phyloP scores from a whole-genome alignment of 768 basidiomycete genomes.

The Suillus ampliporus region DNA sequence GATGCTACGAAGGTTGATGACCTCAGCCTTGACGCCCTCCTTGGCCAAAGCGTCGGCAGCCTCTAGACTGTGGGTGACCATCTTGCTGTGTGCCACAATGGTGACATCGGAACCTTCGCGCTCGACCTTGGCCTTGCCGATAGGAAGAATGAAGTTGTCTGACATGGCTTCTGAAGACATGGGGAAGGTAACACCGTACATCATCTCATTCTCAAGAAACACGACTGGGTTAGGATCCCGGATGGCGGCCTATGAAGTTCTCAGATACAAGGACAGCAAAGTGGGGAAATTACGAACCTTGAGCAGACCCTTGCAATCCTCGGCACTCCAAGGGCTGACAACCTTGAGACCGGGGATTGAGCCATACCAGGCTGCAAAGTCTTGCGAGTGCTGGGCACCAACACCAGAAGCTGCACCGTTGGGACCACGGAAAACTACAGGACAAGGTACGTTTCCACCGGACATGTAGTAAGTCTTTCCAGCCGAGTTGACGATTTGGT shows the following conservation, averaged over 20 bases:
- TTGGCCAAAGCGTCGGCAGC: constrained; percentile 93
- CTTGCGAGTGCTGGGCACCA: constrained; percentile 96
- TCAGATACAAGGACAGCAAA: constrained; percentile 3
- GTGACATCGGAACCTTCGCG: constrained; percentile 92
- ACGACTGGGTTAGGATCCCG: constrained; percentile 98
- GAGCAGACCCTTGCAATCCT: constrained; percentile 97
- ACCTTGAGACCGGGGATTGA: constrained; percentile 96
- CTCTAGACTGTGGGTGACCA: constrained; percentile 95
- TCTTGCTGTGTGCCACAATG: constrained; percentile 96
- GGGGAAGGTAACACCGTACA: constrained; percentile 97
- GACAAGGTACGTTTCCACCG: constrained; percentile 97
- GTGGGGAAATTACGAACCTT: constrained; percentile 62
- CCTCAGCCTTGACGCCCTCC: constrained; percentile 97
- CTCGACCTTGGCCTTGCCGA: constrained; percentile 98
- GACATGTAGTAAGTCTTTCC: constrained; percentile 99
- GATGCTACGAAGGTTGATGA: constrained; percentile 95
- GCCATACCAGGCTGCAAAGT: constrained; percentile 95
- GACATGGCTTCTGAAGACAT: constrained; percentile 95
- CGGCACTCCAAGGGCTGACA: constrained; percentile 96
- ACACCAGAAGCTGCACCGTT: constrained; percentile 99
- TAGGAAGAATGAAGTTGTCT: constrained; percentile 92
- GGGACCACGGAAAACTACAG: constrained; percentile 98
- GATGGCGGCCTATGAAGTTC: constrained; percentile 75
- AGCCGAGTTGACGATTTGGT: constrained; percentile 99
- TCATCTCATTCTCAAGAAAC: constrained; percentile 99